Percentiles rank a stretch among this genome's conserved stretches.
These are phyloP conservation scores for Cyberlindnera mycetangii DNA, from an alignment of 805 yeast species.

Conservation along the genomic window DNA sequence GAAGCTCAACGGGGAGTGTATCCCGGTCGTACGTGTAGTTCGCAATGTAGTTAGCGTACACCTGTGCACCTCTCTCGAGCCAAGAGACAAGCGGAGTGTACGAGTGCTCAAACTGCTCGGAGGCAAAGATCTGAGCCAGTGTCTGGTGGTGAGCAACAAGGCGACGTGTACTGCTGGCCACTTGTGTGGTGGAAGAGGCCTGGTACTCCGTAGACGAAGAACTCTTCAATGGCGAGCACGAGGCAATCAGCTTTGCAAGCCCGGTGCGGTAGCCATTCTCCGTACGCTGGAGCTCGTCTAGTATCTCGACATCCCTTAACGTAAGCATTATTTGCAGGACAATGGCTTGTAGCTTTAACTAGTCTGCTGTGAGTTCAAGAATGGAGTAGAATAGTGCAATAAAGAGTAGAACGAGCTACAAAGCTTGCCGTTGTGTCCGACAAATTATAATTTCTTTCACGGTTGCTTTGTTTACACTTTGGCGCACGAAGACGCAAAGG, in stretches of 20 bases:
- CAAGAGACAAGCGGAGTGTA: conserved; percentile 9
- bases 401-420: neutral
- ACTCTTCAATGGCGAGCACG: conserved; percentile 13
- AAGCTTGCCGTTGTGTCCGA: neutral
- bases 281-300: conserved; percentile 16
- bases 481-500: neutral
- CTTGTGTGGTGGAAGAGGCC: neutral
- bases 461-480: conserved; percentile 3
- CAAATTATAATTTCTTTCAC: neutral
- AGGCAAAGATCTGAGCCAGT: conserved; percentile 3
- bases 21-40: conserved; percentile 10
- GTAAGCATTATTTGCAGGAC: conserved; percentile 4
- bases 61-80: conserved; percentile 12
- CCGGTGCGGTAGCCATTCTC: conserved; percentile 18
- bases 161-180: conserved; percentile 12
- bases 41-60: conserved; percentile 14
- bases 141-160: conserved; percentile 20
- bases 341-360: neutral
- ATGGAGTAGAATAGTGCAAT: neutral
- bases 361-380: too few species aligned
- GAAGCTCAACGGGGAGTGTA: conserved; percentile 13
- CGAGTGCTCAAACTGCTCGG: neutral
- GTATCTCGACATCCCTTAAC: conserved; percentile 11
- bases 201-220: neutral
- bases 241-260: conserved; percentile 17